Base-by-base conservation (phyloP, 208 protist species). In the Porcisia hertigi region DNA sequence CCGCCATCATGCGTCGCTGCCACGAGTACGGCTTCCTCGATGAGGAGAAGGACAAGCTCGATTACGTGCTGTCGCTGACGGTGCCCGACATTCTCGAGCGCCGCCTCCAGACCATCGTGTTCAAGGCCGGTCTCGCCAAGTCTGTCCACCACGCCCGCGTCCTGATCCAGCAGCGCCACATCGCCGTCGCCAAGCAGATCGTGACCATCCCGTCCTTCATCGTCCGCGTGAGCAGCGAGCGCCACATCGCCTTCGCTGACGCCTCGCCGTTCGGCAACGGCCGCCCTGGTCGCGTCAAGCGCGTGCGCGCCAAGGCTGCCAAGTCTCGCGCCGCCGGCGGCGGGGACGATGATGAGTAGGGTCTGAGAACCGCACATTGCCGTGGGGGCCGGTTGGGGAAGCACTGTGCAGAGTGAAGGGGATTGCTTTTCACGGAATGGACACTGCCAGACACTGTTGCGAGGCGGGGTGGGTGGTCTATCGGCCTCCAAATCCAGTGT, bases 121-220 rank as follows among this genome's bases (percentile, higher is more conserved):
- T 99, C 95, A 99, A 99, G 89, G 86, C 94, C 23, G 96, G 95
- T 71, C 94, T 99, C 72, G 99, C 99, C 84, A 99, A 99, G 89
- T 99, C 99, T 47, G 98, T 99, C 82, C 99, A 99, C 94, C 99
- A 99, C 91, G 98, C 99, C 79, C 98, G 99, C 86, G 96, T 99
- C 45, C 92, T 99, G 45, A 99, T 99, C 90, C 88, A 93, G 75
- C 98, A 99, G 91, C 94, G 99, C 82, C 99, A 99, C 98, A 99
- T 99, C 88, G 95, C 98, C 70, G 99, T 99, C 69, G 99, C 99
- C 78, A 99, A 99, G 90, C 99, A 99, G 95, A 96, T 99, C 81
- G 99, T 99, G 54, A 99, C 99, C 82, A 97, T 99, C 74, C 99
- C 99, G 53, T 99, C 98, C 55, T 99, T 99, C 93, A 97, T 99